Evolutionary conservation across 2,329 filamentous ascomycete species (phyloP).

Genomic region (Hirsutella rhossiliensis): DNA sequence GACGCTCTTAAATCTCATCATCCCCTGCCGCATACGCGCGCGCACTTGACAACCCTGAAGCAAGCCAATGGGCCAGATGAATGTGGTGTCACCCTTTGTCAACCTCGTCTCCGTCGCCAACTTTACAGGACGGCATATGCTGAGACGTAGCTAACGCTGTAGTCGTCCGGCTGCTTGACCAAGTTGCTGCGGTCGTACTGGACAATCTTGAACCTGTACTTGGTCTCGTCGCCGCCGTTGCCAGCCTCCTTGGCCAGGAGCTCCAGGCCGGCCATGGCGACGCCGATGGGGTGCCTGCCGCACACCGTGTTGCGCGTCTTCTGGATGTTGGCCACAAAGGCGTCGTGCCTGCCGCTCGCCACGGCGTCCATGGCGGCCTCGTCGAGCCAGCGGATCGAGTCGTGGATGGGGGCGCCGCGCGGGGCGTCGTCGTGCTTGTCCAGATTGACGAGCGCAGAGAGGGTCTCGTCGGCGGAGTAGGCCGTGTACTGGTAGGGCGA

Average conservation of each 20-base stretch:
- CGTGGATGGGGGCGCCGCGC: conserved; percentile 51
- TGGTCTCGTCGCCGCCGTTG: conserved; percentile 23
- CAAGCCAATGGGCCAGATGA: neutral
- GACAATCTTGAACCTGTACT: conserved; percentile 61
- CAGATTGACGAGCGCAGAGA: conserved; percentile 27
- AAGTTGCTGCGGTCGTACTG: conserved; percentile 79
- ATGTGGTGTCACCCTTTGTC: neutral
- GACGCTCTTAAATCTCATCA: neutral
- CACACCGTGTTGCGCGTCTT: conserved; percentile 85
- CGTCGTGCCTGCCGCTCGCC: conserved; percentile 58
- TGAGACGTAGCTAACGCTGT: conserved; percentile 90
- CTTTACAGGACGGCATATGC: conserved; percentile 65
- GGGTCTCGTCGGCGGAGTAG: conserved; percentile 41
- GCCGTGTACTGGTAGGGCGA: conserved; percentile 67
- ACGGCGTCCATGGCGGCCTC: conserved; percentile 75
- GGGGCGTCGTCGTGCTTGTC: conserved; percentile 19
- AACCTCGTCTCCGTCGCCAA: neutral
- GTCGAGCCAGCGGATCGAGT: conserved; percentile 74
- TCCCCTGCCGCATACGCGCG: neutral
- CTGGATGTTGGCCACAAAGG: conserved; percentile 56
- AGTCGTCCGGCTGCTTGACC: conserved; percentile 55
- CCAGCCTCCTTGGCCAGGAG: conserved; percentile 31
- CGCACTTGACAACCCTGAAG: neutral
- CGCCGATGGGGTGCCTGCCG: conserved; percentile 86
- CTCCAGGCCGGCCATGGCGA: conserved; percentile 82